Percentiles rank a stretch among this genome's conserved stretches.
These are phyloP conservation scores for Aspergillus affinis DNA, from an alignment of 495 filamentous ascomycete genomes.

Conservation along the genomic window DNA sequence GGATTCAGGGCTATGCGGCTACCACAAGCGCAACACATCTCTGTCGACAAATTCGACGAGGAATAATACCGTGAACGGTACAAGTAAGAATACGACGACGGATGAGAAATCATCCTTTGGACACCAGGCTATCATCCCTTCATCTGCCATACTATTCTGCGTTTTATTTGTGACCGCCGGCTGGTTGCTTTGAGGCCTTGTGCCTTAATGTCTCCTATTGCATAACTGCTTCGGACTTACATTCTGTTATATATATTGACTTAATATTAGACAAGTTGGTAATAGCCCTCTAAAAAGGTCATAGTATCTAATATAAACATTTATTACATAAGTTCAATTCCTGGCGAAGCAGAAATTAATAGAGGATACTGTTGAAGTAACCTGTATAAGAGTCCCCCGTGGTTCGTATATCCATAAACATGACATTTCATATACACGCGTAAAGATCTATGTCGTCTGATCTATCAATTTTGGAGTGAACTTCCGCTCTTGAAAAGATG, in stretches of 20 bases:
- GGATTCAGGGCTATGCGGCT: constrained; percentile 28
- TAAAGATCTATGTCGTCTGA: constrained; percentile 11
- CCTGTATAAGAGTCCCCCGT: neutral
- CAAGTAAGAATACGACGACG: neutral
- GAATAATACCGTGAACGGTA: neutral
- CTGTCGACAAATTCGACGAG: neutral
- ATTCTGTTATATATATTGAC: neutral
- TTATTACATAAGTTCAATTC: neutral
- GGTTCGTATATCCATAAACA: constrained; percentile 1
- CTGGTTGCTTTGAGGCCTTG: neutral
- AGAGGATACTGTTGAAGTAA: neutral
- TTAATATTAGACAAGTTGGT: too few species aligned
- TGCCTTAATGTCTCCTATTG: neutral
- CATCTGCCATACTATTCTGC: neutral
- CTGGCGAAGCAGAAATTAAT: neutral
- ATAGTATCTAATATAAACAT: neutral
- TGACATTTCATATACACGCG: constrained; percentile 8
- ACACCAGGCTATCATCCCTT: neutral
- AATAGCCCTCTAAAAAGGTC: neutral
- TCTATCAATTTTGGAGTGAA: constrained; percentile 3
- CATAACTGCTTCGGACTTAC: neutral
- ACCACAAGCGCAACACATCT: neutral
- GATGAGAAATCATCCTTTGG: neutral
- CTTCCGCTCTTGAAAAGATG: constrained; percentile 63
- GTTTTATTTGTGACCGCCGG: neutral